Base-by-base conservation (phyloP, 2,329 filamentous ascomycete genomes). In the Pseudocercospora ulei region DNA sequence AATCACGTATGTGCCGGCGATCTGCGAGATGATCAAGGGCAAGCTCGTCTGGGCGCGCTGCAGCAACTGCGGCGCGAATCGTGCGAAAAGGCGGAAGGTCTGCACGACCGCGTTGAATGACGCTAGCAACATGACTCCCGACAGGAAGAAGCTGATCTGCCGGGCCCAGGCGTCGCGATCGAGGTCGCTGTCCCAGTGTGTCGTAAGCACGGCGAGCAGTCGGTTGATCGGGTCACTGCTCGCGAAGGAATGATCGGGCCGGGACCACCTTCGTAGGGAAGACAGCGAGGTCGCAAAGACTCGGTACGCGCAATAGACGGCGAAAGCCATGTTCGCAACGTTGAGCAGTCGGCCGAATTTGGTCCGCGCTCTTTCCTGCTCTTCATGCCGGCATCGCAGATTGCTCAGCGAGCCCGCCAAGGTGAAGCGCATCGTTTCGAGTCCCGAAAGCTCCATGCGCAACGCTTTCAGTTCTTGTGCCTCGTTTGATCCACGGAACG, bases 1-100 rank as follows among this genome's bases (percentile, higher is more conserved):
- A 54, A 93, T 86, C 37, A 92, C 83, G 57, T 93, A 92, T 1
- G 83, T 86, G 1, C 82, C 85, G 1, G 77, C 76, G 28, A 92
- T 77, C 61, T 93, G 85, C 3, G 78, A 81, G 22, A 88, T 77
- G 27, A 86, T 69, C 7, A 93, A 71, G 1, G 85, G 82, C 22
- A 90, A 69, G 55, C 86, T 86, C 6, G 81, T 80, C 56, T 82
- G 81, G 3, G 78, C 77, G 51, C 81, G 80, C 48, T 78, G 75
- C 6, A 86, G 65, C n/a, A 88, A 61, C n/a, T 60, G 53, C 0
- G 84, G 84, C 5, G 77, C 71, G 65, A 83, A 81, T 48, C 79
- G 78, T 3, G 80, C 75, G 55, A 93, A 83, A 38, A 93, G 71
- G 50, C 80, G 78, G 52, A 88, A 82, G 0, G 85, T 93, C 58